Evolutionary conservation across 2,329 filamentous ascomycete species (phyloP), one percentile per base, ranked within the genome.

Genomic region (Aspergillus aculeatus): DNA sequence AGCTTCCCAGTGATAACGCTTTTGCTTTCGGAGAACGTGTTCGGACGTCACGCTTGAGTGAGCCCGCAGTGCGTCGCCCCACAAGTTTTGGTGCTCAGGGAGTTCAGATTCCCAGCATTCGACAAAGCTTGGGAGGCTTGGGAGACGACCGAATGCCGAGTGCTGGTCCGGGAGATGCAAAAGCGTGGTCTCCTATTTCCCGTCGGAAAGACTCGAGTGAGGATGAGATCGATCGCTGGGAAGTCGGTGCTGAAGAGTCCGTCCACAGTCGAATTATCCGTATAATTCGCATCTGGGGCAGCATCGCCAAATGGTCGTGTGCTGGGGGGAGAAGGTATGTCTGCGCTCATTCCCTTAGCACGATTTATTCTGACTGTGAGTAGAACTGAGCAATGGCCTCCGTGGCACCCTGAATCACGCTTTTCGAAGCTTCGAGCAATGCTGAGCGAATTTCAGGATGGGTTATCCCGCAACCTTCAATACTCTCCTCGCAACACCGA

Each of bases 11-110:
- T 62, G 82, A 85, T 54, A 77, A 80, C 35, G 81, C 83, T 1
- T 86, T 86, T 68, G 73, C 80, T 0, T 84, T 83, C 63, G 83
- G 82, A 0, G 79, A 81, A 64, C 80, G 81, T 14, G 82, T 84
- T 12, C 79, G 79, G 12, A 85, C 82, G 3, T 71, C 80, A 9
- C 77, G 81, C 59, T 69, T 84, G 4, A 75, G 74, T 16, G 81
- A 83, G 54, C 75, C 78, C 16, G 68, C 73, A 23, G 71, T 68
- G n/a, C 67, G 74, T 62, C 66, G 73, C 32, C 66, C 77, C 14
- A 69, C 73, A 67, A 73, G 77, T 68, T 71, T 79, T 69, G 69
- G 77, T 68, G 50, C 77, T 62, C 72, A 78, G 58, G 68, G 75
- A 66, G 68, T 77, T 66, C 69, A 80, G 59, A 77, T 78, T 52